Percentiles rank a stretch among this genome's conserved stretches.
phyloP scores from a whole-genome alignment of 176 grass and related monocot species.

The Otatea glauca region DNA sequence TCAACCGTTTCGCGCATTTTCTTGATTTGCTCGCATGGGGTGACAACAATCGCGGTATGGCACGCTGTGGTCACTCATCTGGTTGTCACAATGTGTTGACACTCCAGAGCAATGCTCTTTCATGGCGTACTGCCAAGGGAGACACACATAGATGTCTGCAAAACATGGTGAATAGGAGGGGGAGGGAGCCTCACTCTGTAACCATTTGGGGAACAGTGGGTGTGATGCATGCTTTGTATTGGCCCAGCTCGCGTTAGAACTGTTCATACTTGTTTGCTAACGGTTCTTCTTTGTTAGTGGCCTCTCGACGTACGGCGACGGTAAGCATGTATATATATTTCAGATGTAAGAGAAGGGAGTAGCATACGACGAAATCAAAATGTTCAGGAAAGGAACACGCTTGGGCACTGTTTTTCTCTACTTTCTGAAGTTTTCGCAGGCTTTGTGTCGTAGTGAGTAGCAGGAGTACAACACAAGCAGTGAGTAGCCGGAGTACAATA shows the following conservation, averaged over 20 bases:
- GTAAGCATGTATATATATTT: not conserved
- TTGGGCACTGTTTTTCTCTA: not conserved
- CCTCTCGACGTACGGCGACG: not conserved
- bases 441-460: not conserved
- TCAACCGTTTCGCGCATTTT: no score
- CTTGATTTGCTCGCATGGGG: no score
- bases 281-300: not conserved
- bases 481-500: no score
- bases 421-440: not conserved
- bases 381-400: not conserved
- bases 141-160: not conserved
- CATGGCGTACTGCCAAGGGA: not conserved
- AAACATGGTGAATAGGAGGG: not conserved
- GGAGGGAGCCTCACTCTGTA: not conserved
- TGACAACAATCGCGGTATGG: no score
- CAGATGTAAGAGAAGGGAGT: slow-evolving; percentile 2
- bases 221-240: not conserved
- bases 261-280: not conserved
- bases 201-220: not conserved
- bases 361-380: slow-evolving; percentile 17
- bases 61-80: no score
- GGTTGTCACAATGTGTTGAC: not conserved
- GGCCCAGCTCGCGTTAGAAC: slow-evolving; percentile 20
- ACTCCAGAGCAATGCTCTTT: not conserved
- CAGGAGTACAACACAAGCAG: not conserved